Base-by-base conservation (phyloP, 345 rosid genomes). In the Acer saccharum region DNA sequence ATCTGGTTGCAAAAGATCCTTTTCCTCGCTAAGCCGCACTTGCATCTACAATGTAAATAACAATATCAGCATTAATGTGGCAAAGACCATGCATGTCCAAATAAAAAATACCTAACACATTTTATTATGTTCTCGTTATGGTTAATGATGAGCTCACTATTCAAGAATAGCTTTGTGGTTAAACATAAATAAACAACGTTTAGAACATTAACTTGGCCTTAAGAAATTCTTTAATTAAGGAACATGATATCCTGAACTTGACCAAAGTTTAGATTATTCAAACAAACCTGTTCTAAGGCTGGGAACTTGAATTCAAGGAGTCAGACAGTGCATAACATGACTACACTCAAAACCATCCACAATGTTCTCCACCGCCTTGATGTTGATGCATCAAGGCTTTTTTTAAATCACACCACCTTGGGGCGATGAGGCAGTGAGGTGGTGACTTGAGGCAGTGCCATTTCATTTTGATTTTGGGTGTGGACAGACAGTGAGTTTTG, bases 21-120 rank as follows among this genome's bases (percentile, higher is more conserved):
- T 87, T 35, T 88, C 96, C 63, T 87, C 90, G 1, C 84, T 86
- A 64, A 92, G 80, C 74, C 68, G 80, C 72, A 94, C 91, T 77
- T 89, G 82, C 83, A 89, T 84, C 97, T 94, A 75, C 76, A 76
- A 46, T 50, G 13, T 39, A 11, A 43, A 63, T 21, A 44, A 0
- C 39, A 29, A 65, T n/a, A 50, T 65, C 35, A 75, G 18, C 52
- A 32, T 55, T 16, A 68, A 13, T 39, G 21, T 35, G 23, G n/a
- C 8, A 69, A 50, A 23, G 41, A 41, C 16, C 9, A 41, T 41
- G 39, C 39, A 0, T 35, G 6, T 4, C 39, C 39, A 4, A 35
- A 32, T 32, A 32, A 4, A 32, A 0, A 32, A 32, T 32, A 32
- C 39, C 6, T 32, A 9, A 25, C 11, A 35, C 39, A 23, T 10